Evolutionary conservation across 768 basidiomycete species (phyloP), one percentile per base, ranked within the genome.

Genomic region (Lanmaoa rubissima): DNA sequence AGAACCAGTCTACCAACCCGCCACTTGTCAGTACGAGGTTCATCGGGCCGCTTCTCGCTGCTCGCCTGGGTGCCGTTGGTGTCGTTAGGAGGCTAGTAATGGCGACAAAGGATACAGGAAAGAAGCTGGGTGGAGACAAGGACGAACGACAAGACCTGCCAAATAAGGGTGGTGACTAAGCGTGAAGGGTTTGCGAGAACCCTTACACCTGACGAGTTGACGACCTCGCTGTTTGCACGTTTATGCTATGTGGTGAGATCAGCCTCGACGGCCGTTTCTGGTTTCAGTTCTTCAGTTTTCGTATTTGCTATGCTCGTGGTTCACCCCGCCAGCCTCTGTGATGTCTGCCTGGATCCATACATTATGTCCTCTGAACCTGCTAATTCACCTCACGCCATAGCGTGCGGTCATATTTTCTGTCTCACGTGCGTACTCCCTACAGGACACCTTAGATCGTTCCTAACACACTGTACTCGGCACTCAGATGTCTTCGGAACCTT

Each of bases 331-430:
- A 89, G 87, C 64, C 79, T 78, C 58, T 91, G 89, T 75, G 89
- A 91, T 70, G 83, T 91, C 62, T 91, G 89, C 70, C 75, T 88
- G 57, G 85, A 87, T 53, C 73, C 75, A 28, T 88, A 88, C 68
- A 71, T 5, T 63, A 65, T 78, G 42, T 83, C 81, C 73, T 74
- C 80, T 40, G 76, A 75, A 26, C 69, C 76, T 39, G 70, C 74
- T 41, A 78, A 79, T 64, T 75, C 80, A 46, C 88, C 88, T 6
- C 82, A 87, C 69, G 85, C 82, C 13, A 89, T 91, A 59, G 80
- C 84, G 32, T 92, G 89, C 64, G 89, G 89, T 39, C 87, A 90
- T 70, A 80, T 88, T 38, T 90, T 90, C 75, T 90, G 88, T 68
- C 76, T 76, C 66, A 69, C 74, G 88, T 88, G 66, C 68, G 86